Percentiles rank a stretch among this genome's conserved stretches.
Evolutionary conservation across 2,329 filamentous ascomycete genomes (phyloP).

Genomic region (Venturia pyrina): DNA sequence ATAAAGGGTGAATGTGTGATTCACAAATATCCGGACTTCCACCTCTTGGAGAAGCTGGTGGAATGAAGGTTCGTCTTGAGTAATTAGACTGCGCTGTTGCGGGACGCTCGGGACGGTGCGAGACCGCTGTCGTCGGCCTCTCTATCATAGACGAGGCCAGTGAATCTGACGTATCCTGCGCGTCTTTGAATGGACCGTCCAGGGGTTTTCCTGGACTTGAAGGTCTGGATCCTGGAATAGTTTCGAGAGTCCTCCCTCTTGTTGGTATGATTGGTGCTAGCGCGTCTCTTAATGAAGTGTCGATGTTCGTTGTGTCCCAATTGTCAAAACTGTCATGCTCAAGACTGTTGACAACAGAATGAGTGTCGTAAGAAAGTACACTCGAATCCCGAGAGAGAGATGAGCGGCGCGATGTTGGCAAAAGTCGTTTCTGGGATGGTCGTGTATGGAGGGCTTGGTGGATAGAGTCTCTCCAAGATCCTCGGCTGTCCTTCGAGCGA

Average conservation of each 20-base stretch:
- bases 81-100: slow-evolving; percentile 30
- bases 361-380: neutral
- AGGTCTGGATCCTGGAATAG: slow-evolving; percentile 59
- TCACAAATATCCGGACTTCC: slow-evolving; percentile 40
- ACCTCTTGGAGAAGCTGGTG: slow-evolving; percentile 21
- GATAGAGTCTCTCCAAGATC: slow-evolving; percentile 3
- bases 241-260: slow-evolving; percentile 50
- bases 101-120: neutral
- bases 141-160: neutral
- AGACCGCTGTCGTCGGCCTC: neutral
- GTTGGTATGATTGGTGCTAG: slow-evolving; percentile 33
- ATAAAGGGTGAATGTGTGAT: slow-evolving; percentile 67
- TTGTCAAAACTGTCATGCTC: slow-evolving; percentile 54
- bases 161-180: neutral
- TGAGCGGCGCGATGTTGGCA: neutral
- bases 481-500: neutral
- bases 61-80: slow-evolving; percentile 31
- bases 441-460: neutral
- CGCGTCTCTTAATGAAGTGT: slow-evolving; percentile 50
- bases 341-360: neutral
- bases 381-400: slow-evolving; percentile 4
- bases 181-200: slow-evolving; percentile 37
- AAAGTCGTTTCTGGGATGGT: neutral
- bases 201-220: slow-evolving; percentile 52
- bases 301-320: slow-evolving; percentile 64